phyloP scores from a whole-genome alignment of 169 alveolate species.

The Plasmodium relictum region DNA sequence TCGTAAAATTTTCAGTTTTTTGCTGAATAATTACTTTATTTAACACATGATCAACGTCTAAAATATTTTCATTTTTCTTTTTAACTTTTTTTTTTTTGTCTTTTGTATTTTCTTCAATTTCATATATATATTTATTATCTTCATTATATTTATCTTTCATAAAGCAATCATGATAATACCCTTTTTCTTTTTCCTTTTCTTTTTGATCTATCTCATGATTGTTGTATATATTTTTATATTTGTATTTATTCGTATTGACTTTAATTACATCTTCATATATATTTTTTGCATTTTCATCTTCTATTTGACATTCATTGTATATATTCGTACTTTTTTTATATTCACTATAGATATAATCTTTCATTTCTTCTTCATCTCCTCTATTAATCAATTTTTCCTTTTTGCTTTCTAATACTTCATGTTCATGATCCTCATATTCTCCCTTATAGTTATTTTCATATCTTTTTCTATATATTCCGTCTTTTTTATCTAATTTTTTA shows the following conservation, averaged over 20 bases:
- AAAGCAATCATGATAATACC: no score
- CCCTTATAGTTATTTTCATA: neutral
- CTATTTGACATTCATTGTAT: no score
- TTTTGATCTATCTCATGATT: slow-evolving; percentile 1
- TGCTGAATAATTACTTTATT: neutral
- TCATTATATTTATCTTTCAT: no score
- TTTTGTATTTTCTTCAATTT: neutral
- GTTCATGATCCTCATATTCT: neutral
- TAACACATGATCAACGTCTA: slow-evolving; percentile 3
- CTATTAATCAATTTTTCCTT: neutral
- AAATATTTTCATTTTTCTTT: slow-evolving; percentile 22
- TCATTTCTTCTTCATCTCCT: no score
- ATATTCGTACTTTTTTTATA: no score
- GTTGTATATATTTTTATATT: neutral
- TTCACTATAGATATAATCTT: no score
- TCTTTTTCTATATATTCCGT: neutral
- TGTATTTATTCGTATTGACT: neutral
- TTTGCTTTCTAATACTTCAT: neutral
- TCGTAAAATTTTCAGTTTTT: slow-evolving; percentile 1
- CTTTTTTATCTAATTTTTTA: neutral
- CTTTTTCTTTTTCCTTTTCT: neutral
- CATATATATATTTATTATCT: no score
- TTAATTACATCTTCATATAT: neutral
- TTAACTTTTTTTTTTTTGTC: slow-evolving; percentile 2
- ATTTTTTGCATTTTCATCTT: neutral